phyloP scores from a whole-genome alignment of 768 basidiomycete species.

The Trichaptum fuscoviolaceum region DNA sequence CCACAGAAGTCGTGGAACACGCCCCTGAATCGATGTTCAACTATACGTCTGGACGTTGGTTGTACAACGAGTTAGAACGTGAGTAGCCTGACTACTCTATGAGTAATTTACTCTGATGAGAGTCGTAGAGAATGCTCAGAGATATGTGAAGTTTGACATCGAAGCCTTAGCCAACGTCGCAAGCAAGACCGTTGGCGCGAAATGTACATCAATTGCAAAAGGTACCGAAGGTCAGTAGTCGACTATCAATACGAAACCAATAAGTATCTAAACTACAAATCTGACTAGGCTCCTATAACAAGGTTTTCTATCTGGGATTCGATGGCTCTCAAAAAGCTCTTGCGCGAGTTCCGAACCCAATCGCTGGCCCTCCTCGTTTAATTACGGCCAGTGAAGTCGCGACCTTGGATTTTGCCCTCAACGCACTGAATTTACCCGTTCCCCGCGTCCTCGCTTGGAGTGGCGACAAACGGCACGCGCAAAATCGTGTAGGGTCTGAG shows the following conservation, averaged over 20 bases:
- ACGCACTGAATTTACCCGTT: not conserved
- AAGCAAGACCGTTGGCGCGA: not conserved
- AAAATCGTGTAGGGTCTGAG: not conserved
- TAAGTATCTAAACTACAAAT: not conserved
- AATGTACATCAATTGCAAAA: not conserved
- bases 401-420: not conserved
- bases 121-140: not conserved
- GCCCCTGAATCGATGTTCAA: not conserved
- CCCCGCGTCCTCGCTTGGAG: not conserved
- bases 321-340: not conserved
- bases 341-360: not conserved
- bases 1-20: not conserved
- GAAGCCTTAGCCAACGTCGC: not conserved
- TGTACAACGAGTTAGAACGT: not conserved
- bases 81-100: not conserved
- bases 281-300: not conserved
- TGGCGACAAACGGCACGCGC: not conserved
- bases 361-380: not conserved
- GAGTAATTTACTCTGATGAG: not conserved
- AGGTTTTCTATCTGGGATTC: not conserved
- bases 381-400: not conserved
- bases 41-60: not conserved
- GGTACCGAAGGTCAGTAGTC: not conserved
- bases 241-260: not conserved
- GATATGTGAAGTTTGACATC: not conserved